Evolutionary conservation across 2,329 filamentous ascomycete species (phyloP), one percentile per base, ranked within the genome.

Genomic region (Verticillium longisporum): DNA sequence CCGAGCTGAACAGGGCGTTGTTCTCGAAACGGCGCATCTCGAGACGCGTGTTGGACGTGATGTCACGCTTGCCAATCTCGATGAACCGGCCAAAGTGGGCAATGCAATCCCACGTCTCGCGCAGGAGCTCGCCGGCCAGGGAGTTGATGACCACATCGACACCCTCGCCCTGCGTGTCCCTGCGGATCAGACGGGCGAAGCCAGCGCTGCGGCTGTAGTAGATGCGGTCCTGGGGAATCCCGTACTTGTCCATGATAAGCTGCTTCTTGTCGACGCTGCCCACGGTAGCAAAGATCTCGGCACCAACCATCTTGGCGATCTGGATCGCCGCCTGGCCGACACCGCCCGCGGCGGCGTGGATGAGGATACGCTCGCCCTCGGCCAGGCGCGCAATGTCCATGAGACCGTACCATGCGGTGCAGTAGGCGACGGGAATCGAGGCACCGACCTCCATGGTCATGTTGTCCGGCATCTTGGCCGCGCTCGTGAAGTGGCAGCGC

Each of bases 61-160:
- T 68, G 55, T 73, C 71, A 14, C 62, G 65, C 57, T 68, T 70
- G 6, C 73, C 73, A 36, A 76, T 69, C 58, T 77, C 75, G 2
- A 76, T 57, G 54, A 76, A 72, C 1, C 65, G 63, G 1, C 74
- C 74, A 14, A 57, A 53, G 3, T 59, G 37, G 6, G 60, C 26
- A 21, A 57, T 38, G 36, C 33, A 26, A 33, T 54, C 50, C 34
- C 53, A 61, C 1, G 57, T 59, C 38, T 59, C 57, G 11, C 56
- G 41, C n/a, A 61, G 33, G 4, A 61, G 45, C 31, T 75, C 70
- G 7, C 73, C 72, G 0, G 70, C 66, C 2, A 74, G 64, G 6
- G 72, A 72, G 34, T 62, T 61, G 55, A 60, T 50, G 57, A 45
- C 58, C 41, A 50, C 31, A 50, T 57, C 56, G 21, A 57, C 36